phyloP scores from a whole-genome alignment of 2,329 filamentous ascomycete species.

The Fusarium nematophilum region DNA sequence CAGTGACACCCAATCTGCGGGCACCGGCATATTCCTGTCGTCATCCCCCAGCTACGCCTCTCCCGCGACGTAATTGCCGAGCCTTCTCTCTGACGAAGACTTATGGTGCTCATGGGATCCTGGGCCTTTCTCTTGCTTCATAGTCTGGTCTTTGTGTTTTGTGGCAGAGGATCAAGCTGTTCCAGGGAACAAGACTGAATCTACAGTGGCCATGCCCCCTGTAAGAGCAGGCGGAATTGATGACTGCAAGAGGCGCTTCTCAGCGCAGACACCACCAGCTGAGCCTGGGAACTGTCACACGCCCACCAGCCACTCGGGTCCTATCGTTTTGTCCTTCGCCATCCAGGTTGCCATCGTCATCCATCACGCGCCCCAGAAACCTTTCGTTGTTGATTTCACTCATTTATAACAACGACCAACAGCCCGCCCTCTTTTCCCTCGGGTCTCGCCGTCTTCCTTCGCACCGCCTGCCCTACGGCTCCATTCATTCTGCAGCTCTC shows the following conservation, averaged over 20 bases:
- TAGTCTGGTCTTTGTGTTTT: not conserved
- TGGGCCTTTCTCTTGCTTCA: conserved; percentile 7
- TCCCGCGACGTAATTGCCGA: conserved; percentile 20
- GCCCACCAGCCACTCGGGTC: conserved; percentile 4
- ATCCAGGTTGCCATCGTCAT: conserved; percentile 33
- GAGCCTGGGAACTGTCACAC: conserved; percentile 7
- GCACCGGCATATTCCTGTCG: conserved; percentile 18
- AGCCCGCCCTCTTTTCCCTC: no score
- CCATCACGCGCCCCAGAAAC: conserved; percentile 27
- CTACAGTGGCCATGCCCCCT: conserved; percentile 4
- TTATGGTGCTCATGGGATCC: not conserved
- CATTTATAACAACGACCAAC: no score
- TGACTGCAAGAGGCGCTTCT: no score
- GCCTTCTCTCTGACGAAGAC: not conserved
- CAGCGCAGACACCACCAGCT: conserved; percentile 23
- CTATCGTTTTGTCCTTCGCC: conserved; percentile 20
- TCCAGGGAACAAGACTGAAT: conserved; percentile 15
- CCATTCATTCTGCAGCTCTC: conserved; percentile 7
- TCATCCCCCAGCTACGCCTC: conserved; percentile 33
- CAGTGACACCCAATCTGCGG: conserved; percentile 26
- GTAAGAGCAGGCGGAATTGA: no score
- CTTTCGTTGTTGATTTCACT: not conserved
- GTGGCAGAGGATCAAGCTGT: conserved; percentile 1
- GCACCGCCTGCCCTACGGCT: conserved; percentile 7
- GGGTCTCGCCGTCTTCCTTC: conserved; percentile 12